Conservation (phyloP, 345 rosid genomes). For the Dipteronia dyeriana region DNA sequence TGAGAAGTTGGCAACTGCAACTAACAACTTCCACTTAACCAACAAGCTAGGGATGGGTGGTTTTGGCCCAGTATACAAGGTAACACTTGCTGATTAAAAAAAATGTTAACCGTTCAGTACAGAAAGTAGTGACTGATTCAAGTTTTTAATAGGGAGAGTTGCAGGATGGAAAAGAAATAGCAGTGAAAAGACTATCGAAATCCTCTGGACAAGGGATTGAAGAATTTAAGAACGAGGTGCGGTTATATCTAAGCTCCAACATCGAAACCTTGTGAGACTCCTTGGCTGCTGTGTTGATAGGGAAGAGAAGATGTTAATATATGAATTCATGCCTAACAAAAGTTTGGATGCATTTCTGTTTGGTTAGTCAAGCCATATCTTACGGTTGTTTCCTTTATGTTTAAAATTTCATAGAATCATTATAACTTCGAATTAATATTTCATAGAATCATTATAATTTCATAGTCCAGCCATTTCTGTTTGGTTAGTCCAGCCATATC, state of each 20-base stretch:
- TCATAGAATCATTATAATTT: too few species aligned
- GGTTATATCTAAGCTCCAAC: neutral
- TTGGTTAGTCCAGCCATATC: too few species aligned
- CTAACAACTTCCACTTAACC: too few species aligned
- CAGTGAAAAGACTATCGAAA: slow-evolving; percentile 32
- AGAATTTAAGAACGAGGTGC: neutral
- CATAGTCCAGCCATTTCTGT: too few species aligned
- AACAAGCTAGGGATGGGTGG: too few species aligned
- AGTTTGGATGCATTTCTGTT: neutral
- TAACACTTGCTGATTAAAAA: too few species aligned
- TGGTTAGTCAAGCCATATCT: too few species aligned
- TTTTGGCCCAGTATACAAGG: too few species aligned
- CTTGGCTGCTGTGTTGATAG: neutral
- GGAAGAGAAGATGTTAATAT: neutral
- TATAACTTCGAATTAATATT: too few species aligned
- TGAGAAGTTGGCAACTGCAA: too few species aligned
- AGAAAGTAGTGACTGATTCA: neutral
- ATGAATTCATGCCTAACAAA: neutral
- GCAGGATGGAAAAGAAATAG: neutral
- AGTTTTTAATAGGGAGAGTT: neutral
- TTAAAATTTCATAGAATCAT: too few species aligned
- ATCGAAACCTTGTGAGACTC: neutral
- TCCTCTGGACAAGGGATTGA: neutral
- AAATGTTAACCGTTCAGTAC: neutral
- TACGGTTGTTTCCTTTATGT: too few species aligned